These are phyloP conservation scores for Tylopilus plumbeoviolaceoides DNA, from an alignment of 768 basidiomycete species.

Conservation along the genomic window DNA sequence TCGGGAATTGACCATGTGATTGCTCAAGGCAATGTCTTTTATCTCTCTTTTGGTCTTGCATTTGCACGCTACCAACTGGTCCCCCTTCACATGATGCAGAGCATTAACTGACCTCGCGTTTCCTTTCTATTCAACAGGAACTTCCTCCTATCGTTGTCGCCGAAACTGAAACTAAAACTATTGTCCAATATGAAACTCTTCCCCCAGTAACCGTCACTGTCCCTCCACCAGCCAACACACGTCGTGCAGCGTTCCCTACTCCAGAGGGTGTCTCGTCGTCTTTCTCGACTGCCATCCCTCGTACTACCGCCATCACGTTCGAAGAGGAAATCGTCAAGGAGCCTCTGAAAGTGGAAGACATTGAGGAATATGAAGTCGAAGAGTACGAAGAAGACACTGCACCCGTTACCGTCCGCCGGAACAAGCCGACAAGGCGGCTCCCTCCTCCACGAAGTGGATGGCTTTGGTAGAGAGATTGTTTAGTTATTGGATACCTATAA, in stretches of 20 bases:
- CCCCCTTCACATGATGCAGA: slow-evolving; percentile 30
- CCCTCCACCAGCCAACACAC: slow-evolving; percentile 76
- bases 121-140: slow-evolving; percentile 34
- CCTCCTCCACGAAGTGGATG: slow-evolving; percentile 47
- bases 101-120: slow-evolving; percentile 32
- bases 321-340: slow-evolving; percentile 51
- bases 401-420: slow-evolving; percentile 40
- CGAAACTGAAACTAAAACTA: slow-evolving; percentile 62
- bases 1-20: slow-evolving; percentile 21
- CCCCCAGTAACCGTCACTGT: slow-evolving; percentile 63
- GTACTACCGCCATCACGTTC: slow-evolving; percentile 68
- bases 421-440: slow-evolving; percentile 43
- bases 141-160: slow-evolving; percentile 38
- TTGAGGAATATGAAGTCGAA: slow-evolving; percentile 34
- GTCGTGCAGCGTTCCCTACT: slow-evolving; percentile 66
- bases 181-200: slow-evolving; percentile 46
- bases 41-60: slow-evolving; percentile 10
- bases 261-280: slow-evolving; percentile 60
- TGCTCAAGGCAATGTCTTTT: slow-evolving; percentile 35
- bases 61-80: slow-evolving; percentile 34
- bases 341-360: slow-evolving; percentile 34
- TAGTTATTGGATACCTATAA: slow-evolving; percentile 33
- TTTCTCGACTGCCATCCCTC: slow-evolving; percentile 59
- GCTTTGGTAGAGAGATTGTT: slow-evolving; percentile 47
- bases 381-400: slow-evolving; percentile 43